phyloP scores from a whole-genome alignment of 2,329 filamentous ascomycete species.

The Fusarium sublunatum region DNA sequence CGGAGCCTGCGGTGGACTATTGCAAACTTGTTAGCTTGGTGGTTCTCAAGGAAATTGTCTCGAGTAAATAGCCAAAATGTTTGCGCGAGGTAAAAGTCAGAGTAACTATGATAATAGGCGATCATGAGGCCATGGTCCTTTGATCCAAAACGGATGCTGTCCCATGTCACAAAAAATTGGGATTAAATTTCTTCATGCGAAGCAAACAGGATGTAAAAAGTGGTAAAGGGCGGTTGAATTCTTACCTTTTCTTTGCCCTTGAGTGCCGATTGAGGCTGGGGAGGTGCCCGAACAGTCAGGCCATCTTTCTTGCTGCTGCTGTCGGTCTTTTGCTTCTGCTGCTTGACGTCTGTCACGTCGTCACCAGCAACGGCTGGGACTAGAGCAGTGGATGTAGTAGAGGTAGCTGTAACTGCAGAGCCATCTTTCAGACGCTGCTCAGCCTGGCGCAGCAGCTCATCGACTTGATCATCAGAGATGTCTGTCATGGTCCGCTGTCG shows the following conservation, averaged over 20 bases:
- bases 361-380: conserved; percentile 30
- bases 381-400: conserved; percentile 26
- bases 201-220: conserved; percentile 7
- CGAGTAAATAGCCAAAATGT: conserved; percentile 4
- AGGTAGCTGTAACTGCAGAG: conserved; percentile 26
- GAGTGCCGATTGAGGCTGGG: conserved; percentile 37
- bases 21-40: conserved; percentile 33
- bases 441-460: conserved; percentile 50
- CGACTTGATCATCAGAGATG: conserved; percentile 48
- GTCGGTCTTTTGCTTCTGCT: conserved; percentile 30
- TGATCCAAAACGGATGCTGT: conserved; percentile 56
- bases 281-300: conserved; percentile 43
- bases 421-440: conserved; percentile 49
- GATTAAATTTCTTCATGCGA: conserved; percentile 56
- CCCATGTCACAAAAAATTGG: conserved; percentile 53
- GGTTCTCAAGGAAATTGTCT: conserved; percentile 2
- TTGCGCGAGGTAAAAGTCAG: conserved; percentile 59
- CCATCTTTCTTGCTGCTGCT: conserved; percentile 42
- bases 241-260: conserved; percentile 48
- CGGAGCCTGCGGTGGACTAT: conserved; percentile 73
- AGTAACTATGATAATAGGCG: conserved; percentile 76
- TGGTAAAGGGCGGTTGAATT: too few relatives aligned
- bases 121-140: conserved; percentile 70
- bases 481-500: conserved; percentile 47
- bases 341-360: conserved; percentile 24